Base-by-base conservation (phyloP, 2,329 filamentous ascomycete genomes). In the Trichophaea hybrida region DNA sequence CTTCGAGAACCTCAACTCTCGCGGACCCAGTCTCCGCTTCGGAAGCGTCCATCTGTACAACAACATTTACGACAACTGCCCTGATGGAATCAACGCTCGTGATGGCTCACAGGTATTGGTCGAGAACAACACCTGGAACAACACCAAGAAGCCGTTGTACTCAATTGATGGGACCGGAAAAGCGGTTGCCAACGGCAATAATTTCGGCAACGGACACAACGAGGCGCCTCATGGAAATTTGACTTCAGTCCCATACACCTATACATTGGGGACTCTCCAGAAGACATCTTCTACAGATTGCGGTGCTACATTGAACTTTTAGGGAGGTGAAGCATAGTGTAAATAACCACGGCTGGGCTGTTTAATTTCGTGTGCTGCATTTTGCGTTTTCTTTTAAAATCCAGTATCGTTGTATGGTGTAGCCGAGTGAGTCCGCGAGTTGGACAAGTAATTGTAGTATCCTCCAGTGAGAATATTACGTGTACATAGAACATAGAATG, bases 1-100 rank as follows among this genome's bases (percentile, higher is more conserved):
- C 74, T 85, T 76, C 76, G 68, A 69, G 65, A 83, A 84, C 74
- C 71, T 84, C 69, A 81, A 83, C 75, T 82, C 78, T 6, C 82
- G 83, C 58, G 74, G 73, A 0, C 83, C 83, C 4, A 80, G 77
- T 2, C 69, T 84, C 70, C 81, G 82, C 65, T 86, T 85, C 73
- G 83, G 82, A 33, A 84, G 79, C 46, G 59, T 61, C n/a, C 57
- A 65, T 46, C 34, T 64, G 15, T 57, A 51, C 49, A 72, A 72
- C 69, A 75, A 73, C 68, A 76, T 74, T 71, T 74, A 73, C 69
- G 70, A 71, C 65, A 67, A 75, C 64, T 69, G 72, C 54, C 73
- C 71, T 49, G 76, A 77, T 48, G 78, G 75, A 52, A 75, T 82
- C 73, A 81, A 81, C 73, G 77, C 78, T 54, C 77, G 78, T 57